phyloP scores from a whole-genome alignment of 1,284 basidiomycete species.

The Rhodotorula sp. region DNA sequence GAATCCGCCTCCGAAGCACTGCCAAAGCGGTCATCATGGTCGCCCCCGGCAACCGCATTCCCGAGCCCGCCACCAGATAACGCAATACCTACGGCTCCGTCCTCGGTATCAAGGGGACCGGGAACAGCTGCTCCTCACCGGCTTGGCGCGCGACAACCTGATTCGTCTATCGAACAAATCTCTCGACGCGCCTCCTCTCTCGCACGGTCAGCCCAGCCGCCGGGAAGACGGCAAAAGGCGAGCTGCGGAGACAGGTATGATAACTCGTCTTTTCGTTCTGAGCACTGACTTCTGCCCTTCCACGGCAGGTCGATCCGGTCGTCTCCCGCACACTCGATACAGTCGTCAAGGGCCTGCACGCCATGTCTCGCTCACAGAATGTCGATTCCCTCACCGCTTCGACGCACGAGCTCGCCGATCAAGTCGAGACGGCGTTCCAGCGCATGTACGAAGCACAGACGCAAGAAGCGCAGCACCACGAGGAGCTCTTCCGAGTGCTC shows the following conservation, averaged over 20 bases:
- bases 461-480: background rate
- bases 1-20: too few species aligned
- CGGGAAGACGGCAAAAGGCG: background rate
- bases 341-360: background rate
- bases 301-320: background rate
- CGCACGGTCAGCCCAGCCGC: too few species aligned
- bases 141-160: too few species aligned
- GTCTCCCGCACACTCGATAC: constrained; percentile 6
- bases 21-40: too few species aligned
- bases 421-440: background rate
- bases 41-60: too few species aligned
- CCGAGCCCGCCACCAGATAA: too few species aligned
- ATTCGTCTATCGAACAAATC: too few species aligned
- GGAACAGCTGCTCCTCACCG: too few species aligned
- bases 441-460: background rate
- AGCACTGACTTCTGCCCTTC: background rate
- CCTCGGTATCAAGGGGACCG: too few species aligned
- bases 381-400: background rate
- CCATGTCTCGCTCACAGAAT: background rate
- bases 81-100: too few species aligned
- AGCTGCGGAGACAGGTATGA: accelerated
- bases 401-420: background rate
- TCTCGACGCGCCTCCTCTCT: background rate
- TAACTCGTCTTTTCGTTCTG: too few species aligned
- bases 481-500: background rate